Percentiles rank a stretch among this genome's conserved stretches.
phyloP scores from a whole-genome alignment of 2,329 filamentous ascomycete species.

The Hymenoscyphus repandus region DNA sequence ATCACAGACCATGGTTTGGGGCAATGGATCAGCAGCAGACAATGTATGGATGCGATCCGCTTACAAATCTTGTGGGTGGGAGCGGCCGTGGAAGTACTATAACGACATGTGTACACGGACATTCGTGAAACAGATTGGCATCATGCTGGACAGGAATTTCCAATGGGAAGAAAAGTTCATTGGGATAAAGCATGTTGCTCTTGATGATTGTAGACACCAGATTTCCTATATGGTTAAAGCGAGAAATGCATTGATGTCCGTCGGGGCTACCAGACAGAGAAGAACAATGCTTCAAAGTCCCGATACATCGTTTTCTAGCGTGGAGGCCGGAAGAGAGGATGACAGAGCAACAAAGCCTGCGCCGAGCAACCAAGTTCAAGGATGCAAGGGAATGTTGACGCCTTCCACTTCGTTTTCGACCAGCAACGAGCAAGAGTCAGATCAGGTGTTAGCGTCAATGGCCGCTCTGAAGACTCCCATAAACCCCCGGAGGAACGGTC shows the following conservation, averaged over 20 bases:
- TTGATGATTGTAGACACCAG: slow-evolving; percentile 18
- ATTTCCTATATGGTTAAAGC: slow-evolving; percentile 15
- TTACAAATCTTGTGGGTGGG: slow-evolving; percentile 12
- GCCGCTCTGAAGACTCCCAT: too few relatives aligned
- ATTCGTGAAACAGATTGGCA: slow-evolving; percentile 6
- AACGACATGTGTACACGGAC: slow-evolving; percentile 19
- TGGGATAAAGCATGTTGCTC: slow-evolving; percentile 13
- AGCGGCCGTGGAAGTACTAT: slow-evolving; percentile 12
- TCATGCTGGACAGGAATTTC: slow-evolving; percentile 9
- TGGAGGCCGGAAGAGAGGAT: not conserved
- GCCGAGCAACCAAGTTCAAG: not conserved
- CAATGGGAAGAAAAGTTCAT: not conserved
- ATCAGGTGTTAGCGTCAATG: too few relatives aligned
- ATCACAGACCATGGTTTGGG: slow-evolving; percentile 16
- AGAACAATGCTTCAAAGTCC: not conserved
- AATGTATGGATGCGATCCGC: slow-evolving; percentile 16
- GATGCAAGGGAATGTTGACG: not conserved
- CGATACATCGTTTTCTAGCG: not conserved
- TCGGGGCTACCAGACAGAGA: not conserved
- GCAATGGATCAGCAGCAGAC: slow-evolving; percentile 16
- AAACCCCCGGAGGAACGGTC: not conserved
- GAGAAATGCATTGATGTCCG: slow-evolving; percentile 4
- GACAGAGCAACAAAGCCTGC: not conserved
- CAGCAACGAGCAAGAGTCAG: too few relatives aligned
- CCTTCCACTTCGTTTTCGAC: not conserved